phyloP scores from a whole-genome alignment of 2,329 filamentous ascomycete genomes.

The Teratosphaeria gauchensis region DNA sequence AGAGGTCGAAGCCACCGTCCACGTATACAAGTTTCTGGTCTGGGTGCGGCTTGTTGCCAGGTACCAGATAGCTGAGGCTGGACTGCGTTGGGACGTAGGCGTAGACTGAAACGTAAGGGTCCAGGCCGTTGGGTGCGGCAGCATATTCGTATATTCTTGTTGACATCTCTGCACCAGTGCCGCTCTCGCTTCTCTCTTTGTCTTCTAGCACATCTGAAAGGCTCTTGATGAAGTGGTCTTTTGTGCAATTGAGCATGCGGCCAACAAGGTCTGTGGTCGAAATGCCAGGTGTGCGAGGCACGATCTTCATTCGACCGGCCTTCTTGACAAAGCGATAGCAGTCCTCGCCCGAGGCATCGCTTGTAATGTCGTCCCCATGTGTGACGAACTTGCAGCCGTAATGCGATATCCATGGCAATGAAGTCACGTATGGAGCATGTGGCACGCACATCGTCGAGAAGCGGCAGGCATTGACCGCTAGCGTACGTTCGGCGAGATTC shows the following conservation, averaged over 20 bases:
- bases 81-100: slow-evolving; percentile 35
- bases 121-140: slow-evolving; percentile 69
- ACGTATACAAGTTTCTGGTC: slow-evolving; percentile 89
- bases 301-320: slow-evolving; percentile 87
- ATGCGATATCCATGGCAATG: slow-evolving; percentile 85
- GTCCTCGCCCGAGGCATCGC: slow-evolving; percentile 84
- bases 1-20: slow-evolving; percentile 92
- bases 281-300: slow-evolving; percentile 91
- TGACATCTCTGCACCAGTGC: slow-evolving; percentile 57
- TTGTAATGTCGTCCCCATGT: slow-evolving; percentile 95
- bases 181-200: slow-evolving; percentile 39
- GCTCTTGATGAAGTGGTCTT: slow-evolving; percentile 17
- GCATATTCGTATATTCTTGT: slow-evolving; percentile 52
- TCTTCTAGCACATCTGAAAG: slow-evolving; percentile 60
- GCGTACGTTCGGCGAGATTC: slow-evolving; percentile 81
- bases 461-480: slow-evolving; percentile 87
- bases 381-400: slow-evolving; percentile 94
- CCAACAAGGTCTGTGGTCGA: slow-evolving; percentile 97
- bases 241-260: slow-evolving; percentile 76
- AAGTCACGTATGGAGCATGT: slow-evolving; percentile 87
- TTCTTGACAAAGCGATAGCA: slow-evolving; percentile 97
- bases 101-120: slow-evolving; percentile 73
- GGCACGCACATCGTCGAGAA: slow-evolving; percentile 83
- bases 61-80: slow-evolving; percentile 56
- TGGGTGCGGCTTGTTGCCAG: slow-evolving; percentile 59